Base-by-base conservation (phyloP, 768 basidiomycete species). In the Mycena albidolilacea region DNA sequence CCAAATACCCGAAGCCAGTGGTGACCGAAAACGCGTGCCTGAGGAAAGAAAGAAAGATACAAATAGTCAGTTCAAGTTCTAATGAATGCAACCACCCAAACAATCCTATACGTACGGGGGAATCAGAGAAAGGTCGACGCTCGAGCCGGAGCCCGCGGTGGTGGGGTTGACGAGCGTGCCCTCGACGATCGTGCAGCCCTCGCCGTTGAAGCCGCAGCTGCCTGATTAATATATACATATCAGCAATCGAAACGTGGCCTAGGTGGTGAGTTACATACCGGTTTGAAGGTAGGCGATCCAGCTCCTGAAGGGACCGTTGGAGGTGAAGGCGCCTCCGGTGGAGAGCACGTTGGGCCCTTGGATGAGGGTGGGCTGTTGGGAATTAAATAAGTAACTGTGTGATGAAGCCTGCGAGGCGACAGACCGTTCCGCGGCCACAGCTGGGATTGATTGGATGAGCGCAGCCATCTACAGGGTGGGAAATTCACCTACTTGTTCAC, bases 121-220 rank as follows among this genome's bases (percentile, higher is more conserved):
- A 37, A 84, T 82, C 61, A 82, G 75, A 10, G 81, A 79, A 43
- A 83, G 71, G 59, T 84, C 83, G 8, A 81, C 76, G 74, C 81
- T 82, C 19, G 84, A 85, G 37, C 81, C 82, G 64, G 78, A 75
- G 10, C 82, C 83, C 6, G 80, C 74, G 35, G 72, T 70, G 14
- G 77, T 79, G 7, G 83, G 83, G 72, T 85, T 84, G 4, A 58
- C 58, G 19, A 85, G 77, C 23, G 78, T 82, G 7, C 78, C 79
- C 69, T 84, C 83, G 23, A 85, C 72, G 19, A 81, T 48, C 14
- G 80, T 82, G 75, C 84, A 85, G 4, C 80, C 75, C 64, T 84
- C 84, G 4, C 84, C 84, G 62, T 83, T 82, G 69, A 79, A 79
- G 2, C 82, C 82, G 48, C 83, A 84, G 19, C 37, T 54, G 11